phyloP scores from a whole-genome alignment of 257 asterid genomes.

The Dorcoceras hygrometricum region DNA sequence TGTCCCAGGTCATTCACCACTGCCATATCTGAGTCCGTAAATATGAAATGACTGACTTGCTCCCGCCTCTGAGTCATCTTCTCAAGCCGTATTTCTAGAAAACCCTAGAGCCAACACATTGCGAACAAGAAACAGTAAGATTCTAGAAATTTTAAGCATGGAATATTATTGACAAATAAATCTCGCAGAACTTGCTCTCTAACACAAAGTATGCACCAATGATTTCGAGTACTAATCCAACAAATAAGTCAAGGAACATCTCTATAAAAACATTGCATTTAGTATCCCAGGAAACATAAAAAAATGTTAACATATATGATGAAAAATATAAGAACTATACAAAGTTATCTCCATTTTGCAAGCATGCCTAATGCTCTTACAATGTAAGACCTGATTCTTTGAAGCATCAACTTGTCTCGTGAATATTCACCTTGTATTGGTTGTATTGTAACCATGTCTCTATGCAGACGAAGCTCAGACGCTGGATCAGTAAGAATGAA shows the following conservation, averaged over 20 bases:
- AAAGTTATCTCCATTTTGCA: conserved; percentile 33
- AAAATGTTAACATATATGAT: conserved; percentile 6
- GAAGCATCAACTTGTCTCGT: conserved; percentile 99
- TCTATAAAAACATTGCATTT: conserved; percentile 2
- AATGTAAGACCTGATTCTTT: conserved; percentile 99
- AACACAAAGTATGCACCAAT: background rate
- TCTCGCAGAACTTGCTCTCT: conserved; percentile 5
- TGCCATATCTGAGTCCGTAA: conserved; percentile 92
- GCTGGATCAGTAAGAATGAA: conserved; percentile 80
- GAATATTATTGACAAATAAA: too few species aligned
- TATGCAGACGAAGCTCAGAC: conserved; percentile 56
- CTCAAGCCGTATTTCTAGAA: conserved; percentile 55
- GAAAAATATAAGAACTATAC: conserved; percentile 24
- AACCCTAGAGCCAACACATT: too few species aligned
- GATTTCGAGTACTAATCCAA: background rate
- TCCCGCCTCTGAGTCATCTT: conserved; percentile 48
- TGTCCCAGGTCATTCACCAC: conserved; percentile 70
- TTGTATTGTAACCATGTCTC: conserved; percentile 57
- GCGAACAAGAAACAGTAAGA: too few species aligned
- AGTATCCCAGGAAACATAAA: background rate
- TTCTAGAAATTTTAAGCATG: too few species aligned
- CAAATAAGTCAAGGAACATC: background rate
- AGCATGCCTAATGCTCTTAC: conserved; percentile 64
- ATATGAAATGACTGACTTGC: conserved; percentile 58
- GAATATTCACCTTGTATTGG: conserved; percentile 98